Percentiles rank a stretch among this genome's conserved stretches.
These are phyloP conservation scores for Chalciporus piperatus DNA, from an alignment of 768 basidiomycete genomes.

Conservation along the genomic window DNA sequence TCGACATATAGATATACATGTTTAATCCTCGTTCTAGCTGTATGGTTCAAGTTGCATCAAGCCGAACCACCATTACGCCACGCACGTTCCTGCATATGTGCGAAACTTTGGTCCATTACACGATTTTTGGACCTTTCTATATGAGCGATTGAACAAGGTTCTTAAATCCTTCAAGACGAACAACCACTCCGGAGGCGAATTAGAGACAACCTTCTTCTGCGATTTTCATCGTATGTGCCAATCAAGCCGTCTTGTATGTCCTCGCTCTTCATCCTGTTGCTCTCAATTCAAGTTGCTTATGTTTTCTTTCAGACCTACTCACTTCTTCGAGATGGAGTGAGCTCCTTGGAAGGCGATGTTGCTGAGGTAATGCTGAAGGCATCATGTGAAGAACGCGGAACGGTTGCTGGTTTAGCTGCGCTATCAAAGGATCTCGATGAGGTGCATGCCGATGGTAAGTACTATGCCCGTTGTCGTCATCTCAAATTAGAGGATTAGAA, in stretches of 20 bases:
- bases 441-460: constrained; percentile 19
- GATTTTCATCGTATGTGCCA: constrained; percentile 51
- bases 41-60: background rate
- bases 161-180: too few relatives aligned
- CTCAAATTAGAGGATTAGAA: too few relatives aligned
- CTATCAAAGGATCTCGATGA: constrained; percentile 22
- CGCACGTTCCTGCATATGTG: background rate
- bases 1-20: background rate
- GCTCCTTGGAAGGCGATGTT: too few relatives aligned
- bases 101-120: background rate
- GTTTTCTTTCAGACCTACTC: too few relatives aligned
- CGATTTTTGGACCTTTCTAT: constrained; percentile 34
- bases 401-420: constrained; percentile 10
- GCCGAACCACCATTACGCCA: background rate
- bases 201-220: background rate
- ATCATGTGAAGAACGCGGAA: constrained; percentile 18
- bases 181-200: background rate
- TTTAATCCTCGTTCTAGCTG: background rate
- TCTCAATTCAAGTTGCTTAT: too few relatives aligned
- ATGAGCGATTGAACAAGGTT: constrained; percentile 36
- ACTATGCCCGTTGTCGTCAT: too few relatives aligned
- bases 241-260: too few relatives aligned
- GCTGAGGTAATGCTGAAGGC: constrained; percentile 8
- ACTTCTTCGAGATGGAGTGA: too few relatives aligned
- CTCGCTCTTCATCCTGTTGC: too few relatives aligned